Conservation (phyloP, 495 filamentous ascomycete species). For the Aspergillus kassunensis region DNA sequence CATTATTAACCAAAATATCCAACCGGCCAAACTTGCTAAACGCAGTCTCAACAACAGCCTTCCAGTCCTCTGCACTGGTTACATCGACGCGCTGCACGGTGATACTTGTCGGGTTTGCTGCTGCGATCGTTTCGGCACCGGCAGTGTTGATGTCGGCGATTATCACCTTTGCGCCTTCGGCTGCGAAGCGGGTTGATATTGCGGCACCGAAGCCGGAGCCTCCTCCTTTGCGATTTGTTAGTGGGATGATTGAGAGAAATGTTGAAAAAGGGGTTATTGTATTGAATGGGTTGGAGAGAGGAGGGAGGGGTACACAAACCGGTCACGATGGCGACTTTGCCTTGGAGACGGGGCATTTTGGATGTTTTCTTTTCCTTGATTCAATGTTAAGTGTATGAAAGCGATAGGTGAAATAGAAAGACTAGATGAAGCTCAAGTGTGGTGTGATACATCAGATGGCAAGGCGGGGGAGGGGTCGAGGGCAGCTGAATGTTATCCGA, state of each 20-base stretch:
- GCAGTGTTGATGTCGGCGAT: conserved; percentile 56
- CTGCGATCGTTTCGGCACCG: conserved; percentile 44
- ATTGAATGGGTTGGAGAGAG: neutral
- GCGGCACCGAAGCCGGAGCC: conserved; percentile 58
- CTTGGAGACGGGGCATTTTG: conserved; percentile 49
- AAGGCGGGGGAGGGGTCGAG: neutral
- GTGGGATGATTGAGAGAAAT: too few species aligned
- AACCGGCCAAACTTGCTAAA: conserved; percentile 47
- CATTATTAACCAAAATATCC: conserved; percentile 66
- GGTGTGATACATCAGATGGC: neutral
- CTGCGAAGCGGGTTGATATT: conserved; percentile 52
- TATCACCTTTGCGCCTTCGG: conserved; percentile 55
- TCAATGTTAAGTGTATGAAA: too few species aligned
- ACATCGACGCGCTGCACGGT: conserved; percentile 50
- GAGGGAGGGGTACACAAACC: conserved; percentile 38
- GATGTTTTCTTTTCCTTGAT: too few species aligned
- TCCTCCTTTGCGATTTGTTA: conserved; percentile 37
- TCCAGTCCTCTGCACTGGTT: conserved; percentile 48
- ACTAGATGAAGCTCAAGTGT: too few species aligned
- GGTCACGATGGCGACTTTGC: conserved; percentile 93
- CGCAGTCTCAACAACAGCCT: conserved; percentile 40
- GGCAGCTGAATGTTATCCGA: neutral
- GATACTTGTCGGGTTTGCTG: conserved; percentile 35
- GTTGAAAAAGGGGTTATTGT: neutral
- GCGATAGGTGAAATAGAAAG: too few species aligned